These are phyloP conservation scores for Sedum album DNA, from an alignment of 164 flowering plant genomes.

Conservation along the genomic window DNA sequence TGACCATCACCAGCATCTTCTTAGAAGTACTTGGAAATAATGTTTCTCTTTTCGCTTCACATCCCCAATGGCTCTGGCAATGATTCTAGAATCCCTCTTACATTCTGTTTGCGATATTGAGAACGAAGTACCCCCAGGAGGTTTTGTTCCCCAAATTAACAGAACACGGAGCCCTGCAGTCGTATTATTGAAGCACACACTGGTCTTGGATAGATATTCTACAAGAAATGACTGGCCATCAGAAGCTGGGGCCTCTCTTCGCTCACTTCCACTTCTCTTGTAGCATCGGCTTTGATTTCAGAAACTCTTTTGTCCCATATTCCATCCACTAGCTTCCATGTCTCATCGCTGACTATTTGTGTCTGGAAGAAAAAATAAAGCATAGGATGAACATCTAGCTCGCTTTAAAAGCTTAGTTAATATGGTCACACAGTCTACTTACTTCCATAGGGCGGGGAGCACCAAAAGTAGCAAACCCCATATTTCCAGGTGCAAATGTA, in stretches of 20 bases:
- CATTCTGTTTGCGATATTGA: too few species aligned
- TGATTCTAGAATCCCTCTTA: too few species aligned
- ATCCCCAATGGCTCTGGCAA: too few species aligned
- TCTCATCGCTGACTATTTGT: constrained; percentile 75
- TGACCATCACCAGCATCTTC: too few species aligned
- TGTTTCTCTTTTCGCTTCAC: too few species aligned
- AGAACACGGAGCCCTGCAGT: too few species aligned
- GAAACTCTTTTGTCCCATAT: constrained; percentile 76
- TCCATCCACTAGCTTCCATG: constrained; percentile 82
- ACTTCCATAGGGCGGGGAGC: constrained; percentile 96
- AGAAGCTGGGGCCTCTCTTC: constrained; percentile 57
- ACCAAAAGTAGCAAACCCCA: constrained; percentile 87
- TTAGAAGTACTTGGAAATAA: too few species aligned
- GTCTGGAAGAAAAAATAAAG: constrained; percentile 39
- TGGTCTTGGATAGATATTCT: too few species aligned
- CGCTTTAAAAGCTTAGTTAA: not conserved
- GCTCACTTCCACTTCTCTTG: constrained; percentile 48
- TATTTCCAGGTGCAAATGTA: constrained; percentile 91
- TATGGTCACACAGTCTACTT: not conserved
- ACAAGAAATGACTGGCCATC: constrained; percentile 70
- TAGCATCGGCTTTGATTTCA: constrained; percentile 56
- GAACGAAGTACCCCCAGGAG: too few species aligned
- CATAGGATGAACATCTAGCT: not conserved
- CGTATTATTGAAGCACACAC: too few species aligned
- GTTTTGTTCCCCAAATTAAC: too few species aligned